Evolutionary conservation across 768 basidiomycete species (phyloP), one percentile per base, ranked within the genome.

Genomic region (Rhizopogon vulgaris): DNA sequence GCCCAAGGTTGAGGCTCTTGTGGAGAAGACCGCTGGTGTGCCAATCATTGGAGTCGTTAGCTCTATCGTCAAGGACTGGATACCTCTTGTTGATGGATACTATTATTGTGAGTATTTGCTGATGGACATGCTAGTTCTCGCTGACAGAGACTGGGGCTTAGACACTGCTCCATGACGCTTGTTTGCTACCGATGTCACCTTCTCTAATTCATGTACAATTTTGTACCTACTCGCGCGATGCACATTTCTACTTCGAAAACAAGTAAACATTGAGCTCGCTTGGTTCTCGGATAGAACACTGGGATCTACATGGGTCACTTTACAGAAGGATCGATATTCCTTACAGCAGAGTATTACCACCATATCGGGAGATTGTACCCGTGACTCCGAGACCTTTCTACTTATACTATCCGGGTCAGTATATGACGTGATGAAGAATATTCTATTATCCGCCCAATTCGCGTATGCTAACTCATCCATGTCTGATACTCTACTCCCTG

Each of bases 1-100:
- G 56, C 87, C 88, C 24, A 91, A 89, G 67, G 60, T 93, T 49
- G 82, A 85, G 62, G 74, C 74, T 1, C 70, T 91, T 56, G 82
- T 80, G 30, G 69, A 79, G 55, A 71, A 65, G 39, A 76, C 80
- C 17, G 72, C 80, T 3, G 71, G 72, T 51, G 75, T 74, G 41
- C 89, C 89, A 14, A 47, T 91, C 25, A 61, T 93, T 25, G 80
- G 83, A n/a, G 63, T 90, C 43, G 67, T 90, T 38, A 75, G 87
- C 57, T 79, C 83, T 24, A 70, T 93, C 52, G 64, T 90, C 52
- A 84, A 81, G 56, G 90, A 91, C 61, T 93, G 91, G 90, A 82
- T 93, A 56, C 91, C 90, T 17, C 70, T 93, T 64, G 88, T 93
- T 54, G 83, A 93, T 64, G 87, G 89, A 63, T 93, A 93, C 71